phyloP scores from a whole-genome alignment of 768 basidiomycete genomes.

The Termitomyces sp. region DNA sequence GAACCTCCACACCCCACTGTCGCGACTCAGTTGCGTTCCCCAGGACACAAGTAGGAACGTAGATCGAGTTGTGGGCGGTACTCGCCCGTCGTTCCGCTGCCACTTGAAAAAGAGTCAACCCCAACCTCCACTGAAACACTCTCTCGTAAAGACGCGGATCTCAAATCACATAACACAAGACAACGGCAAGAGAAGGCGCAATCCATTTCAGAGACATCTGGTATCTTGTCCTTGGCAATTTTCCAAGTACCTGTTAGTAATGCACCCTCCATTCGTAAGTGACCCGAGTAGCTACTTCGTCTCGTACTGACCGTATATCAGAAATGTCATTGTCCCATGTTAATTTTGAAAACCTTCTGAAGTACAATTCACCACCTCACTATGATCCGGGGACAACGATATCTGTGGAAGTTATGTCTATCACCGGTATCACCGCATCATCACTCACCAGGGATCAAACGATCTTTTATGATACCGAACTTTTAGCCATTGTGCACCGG shows the following conservation, averaged over 20 bases:
- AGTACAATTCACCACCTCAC: slow-evolving; percentile 13
- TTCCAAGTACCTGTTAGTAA: neutral
- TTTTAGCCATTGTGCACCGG: slow-evolving; percentile 63
- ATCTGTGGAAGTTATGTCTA: slow-evolving; percentile 67
- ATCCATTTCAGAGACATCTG: neutral
- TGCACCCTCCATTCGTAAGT: neutral
- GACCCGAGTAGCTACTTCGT: neutral
- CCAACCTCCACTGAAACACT: slow-evolving; percentile 51
- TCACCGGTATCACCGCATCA: slow-evolving; percentile 45
- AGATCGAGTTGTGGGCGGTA: slow-evolving; percentile 67
- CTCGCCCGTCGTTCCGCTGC: slow-evolving; percentile 54
- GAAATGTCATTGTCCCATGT: slow-evolving; percentile 38
- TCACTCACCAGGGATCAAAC: slow-evolving; percentile 38
- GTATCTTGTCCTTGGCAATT: slow-evolving; percentile 1
- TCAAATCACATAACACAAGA: neutral
- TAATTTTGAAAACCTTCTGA: slow-evolving; percentile 43
- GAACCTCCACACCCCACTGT: slow-evolving; percentile 1
- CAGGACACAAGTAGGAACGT: slow-evolving; percentile 44
- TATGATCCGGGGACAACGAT: slow-evolving; percentile 40
- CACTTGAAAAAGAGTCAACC: slow-evolving; percentile 61
- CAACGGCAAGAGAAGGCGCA: neutral
- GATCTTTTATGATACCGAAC: slow-evolving; percentile 72
- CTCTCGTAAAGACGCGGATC: slow-evolving; percentile 23
- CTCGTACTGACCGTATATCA: slow-evolving; percentile 11
- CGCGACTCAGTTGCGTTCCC: slow-evolving; percentile 13